phyloP scores from a whole-genome alignment of 2,329 filamentous ascomycete genomes.

The Paecilomyces formosus region DNA sequence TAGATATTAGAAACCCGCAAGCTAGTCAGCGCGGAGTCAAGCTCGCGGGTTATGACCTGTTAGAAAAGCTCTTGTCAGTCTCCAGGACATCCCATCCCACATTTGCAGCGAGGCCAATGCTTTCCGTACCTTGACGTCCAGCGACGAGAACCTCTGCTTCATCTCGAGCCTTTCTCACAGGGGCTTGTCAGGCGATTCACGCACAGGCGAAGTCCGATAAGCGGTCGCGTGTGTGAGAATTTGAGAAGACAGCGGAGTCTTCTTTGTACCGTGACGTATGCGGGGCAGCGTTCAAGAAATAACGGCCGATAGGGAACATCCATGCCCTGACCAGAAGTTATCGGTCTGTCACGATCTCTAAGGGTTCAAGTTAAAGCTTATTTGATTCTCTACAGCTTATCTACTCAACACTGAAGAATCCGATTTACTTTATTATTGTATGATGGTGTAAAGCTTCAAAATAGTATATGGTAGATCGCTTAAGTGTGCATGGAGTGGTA shows the following conservation, averaged over 20 bases:
- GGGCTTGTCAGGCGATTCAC: background rate
- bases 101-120: background rate
- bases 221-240: background rate
- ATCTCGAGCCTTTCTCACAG: constrained; percentile 25
- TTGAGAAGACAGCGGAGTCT: background rate
- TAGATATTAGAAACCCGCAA: constrained; percentile 90
- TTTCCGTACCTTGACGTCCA: constrained; percentile 47
- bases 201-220: background rate
- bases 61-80: background rate
- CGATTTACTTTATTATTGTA: too few species aligned
- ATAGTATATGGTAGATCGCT: too few species aligned
- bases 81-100: background rate
- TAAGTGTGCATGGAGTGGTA: too few species aligned
- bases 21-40: constrained; percentile 65
- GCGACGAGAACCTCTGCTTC: constrained; percentile 54
- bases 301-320: too few species aligned
- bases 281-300: constrained; percentile 9
- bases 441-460: too few species aligned
- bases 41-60: constrained; percentile 90
- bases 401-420: too few species aligned
- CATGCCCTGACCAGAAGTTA: too few species aligned
- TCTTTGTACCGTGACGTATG: constrained; percentile 14
- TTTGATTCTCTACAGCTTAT: too few species aligned
- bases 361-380: too few species aligned
- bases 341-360: too few species aligned